Evolutionary conservation across 2,329 filamentous ascomycete species (phyloP).

Genomic region (Lasiodiplodia hormozganensis): DNA sequence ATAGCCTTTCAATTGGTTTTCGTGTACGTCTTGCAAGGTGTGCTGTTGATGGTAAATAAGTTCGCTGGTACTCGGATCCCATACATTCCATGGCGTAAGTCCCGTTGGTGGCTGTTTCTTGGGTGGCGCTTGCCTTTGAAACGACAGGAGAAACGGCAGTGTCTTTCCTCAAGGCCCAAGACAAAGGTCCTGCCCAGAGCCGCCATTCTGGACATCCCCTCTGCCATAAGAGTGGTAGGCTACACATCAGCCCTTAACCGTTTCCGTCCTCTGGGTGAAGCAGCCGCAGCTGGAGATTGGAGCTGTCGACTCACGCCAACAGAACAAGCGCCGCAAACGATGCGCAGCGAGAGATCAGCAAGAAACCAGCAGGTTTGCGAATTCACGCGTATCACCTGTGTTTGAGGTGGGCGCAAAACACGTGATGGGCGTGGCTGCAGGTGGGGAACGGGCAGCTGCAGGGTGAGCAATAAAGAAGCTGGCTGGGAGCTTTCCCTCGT

Average conservation of each 20-base stretch:
- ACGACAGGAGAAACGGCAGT: background rate
- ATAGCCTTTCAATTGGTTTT: no score
- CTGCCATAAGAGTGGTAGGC: background rate
- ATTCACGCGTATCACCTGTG: background rate
- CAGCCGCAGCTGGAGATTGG: background rate
- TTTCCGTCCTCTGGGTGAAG: background rate
- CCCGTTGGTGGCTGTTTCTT: background rate
- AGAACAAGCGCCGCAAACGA: background rate
- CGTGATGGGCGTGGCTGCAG: conserved; percentile 20
- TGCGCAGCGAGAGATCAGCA: background rate
- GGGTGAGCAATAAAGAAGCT: conserved; percentile 18
- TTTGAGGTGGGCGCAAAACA: conserved; percentile 17
- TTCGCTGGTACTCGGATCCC: background rate
- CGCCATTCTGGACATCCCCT: background rate
- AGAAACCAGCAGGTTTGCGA: background rate
- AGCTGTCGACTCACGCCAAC: no score
- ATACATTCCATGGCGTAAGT: background rate
- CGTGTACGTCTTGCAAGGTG: no score
- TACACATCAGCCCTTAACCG: background rate
- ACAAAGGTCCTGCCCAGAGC: background rate
- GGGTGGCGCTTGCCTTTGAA: background rate
- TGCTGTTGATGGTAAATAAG: no score
- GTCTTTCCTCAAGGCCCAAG: background rate
- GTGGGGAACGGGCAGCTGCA: background rate
- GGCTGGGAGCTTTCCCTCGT: background rate